Evolutionary conservation across 352 stramenopile species (phyloP), one percentile per base, ranked within the genome.

Genomic region (Phytophthora melonis): DNA sequence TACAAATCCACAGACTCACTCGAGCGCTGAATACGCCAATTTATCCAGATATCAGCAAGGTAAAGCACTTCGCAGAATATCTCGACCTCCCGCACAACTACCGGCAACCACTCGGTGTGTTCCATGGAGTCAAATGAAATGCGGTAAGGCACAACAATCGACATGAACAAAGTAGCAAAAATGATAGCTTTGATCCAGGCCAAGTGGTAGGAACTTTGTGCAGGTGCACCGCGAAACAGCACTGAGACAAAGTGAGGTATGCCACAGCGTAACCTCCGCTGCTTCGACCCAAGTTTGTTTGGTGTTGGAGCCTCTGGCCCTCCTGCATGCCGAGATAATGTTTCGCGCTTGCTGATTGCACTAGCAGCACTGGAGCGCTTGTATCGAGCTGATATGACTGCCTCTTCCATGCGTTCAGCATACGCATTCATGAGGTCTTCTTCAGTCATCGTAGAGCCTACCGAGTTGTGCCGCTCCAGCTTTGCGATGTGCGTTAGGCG

Each of bases 21-120:
- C 6, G 77, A 78, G 0, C 57, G 68, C 30, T 77, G 68, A 5
- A 90, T 34, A 13, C 70, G 66, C 83, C 81, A 91, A 34, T 80
- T 91, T 45, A 89, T 74, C 79, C 81, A 88, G 34, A 92, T 86
- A 52, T 92, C 84, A 36, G 75, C 74, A 7, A 88, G n/a, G 53
- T 84, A 92, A 11, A 90, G 1, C 13, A 87, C 56, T 27, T 90
- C 82, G 39, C 81, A 89, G 0, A 88, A 3, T 0, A 86, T 58
- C 30, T 90, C 81, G 0, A 89, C n/a, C 39, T 85, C 73, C 13
- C 68, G 58, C 1, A 73, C 55, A 1, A 87, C 16, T 0, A 77
- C 34, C 0, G 82, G 52, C 19, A 88, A 27, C 70, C 61, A 78
- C 1, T 65, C 62, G 0, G 57, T 39, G 30, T 77, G 72, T 30